Conservation (phyloP, 768 basidiomycete genomes). For the Sarcodon sp. region DNA sequence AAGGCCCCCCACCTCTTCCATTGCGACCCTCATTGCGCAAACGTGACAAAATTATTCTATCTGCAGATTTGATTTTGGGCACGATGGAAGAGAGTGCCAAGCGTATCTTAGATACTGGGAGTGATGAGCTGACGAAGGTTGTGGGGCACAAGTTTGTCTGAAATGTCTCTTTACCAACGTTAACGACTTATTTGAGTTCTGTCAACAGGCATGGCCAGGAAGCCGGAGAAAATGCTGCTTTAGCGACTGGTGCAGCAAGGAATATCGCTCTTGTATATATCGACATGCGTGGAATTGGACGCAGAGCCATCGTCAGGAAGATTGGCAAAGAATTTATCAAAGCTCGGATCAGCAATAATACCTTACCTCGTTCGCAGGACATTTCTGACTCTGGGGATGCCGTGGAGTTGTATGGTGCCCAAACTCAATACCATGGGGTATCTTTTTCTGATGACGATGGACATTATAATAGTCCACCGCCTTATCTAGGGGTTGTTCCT, state of each 20-base stretch:
- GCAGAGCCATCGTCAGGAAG: slow-evolving; percentile 53
- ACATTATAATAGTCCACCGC: no score
- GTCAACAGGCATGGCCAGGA: slow-evolving; percentile 43
- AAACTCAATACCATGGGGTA: no score
- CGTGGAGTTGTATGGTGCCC: no score
- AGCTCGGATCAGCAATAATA: slow-evolving; percentile 17
- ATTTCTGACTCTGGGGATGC: no score
- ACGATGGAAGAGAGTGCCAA: slow-evolving; percentile 48
- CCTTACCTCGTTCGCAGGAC: neutral
- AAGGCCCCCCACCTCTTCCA: neutral
- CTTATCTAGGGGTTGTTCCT: no score
- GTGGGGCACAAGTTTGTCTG: slow-evolving; percentile 40
- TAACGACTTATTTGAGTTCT: slow-evolving; percentile 1
- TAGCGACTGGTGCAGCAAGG: slow-evolving; percentile 51
- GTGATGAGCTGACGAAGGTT: slow-evolving; percentile 31
- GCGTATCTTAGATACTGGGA: slow-evolving; percentile 36
- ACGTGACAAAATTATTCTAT: slow-evolving; percentile 38
- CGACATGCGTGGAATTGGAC: slow-evolving; percentile 60
- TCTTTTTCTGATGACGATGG: no score
- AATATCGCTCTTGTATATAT: slow-evolving; percentile 72
- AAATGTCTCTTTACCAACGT: neutral
- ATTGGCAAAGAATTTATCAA: slow-evolving; percentile 47
- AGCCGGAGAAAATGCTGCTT: slow-evolving; percentile 42
- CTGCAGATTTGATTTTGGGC: slow-evolving; percentile 53
- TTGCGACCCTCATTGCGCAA: slow-evolving; percentile 18